A percentile compares a stretch with the other conserved stretches of the same genome.
phyloP scores from a whole-genome alignment of 2,329 filamentous ascomycete genomes.

The Coleophoma crateriformis region DNA sequence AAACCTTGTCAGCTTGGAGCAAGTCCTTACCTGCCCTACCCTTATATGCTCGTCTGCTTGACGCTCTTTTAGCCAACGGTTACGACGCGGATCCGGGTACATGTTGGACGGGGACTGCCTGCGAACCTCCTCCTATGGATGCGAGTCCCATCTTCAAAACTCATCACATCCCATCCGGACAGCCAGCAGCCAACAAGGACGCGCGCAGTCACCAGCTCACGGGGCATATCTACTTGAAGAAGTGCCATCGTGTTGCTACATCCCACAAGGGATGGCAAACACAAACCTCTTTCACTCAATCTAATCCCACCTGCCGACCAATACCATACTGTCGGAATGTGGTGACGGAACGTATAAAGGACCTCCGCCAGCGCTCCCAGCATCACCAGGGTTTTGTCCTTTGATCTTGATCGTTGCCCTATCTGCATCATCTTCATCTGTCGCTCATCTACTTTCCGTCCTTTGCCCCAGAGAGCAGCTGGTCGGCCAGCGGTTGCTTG shows the following conservation, averaged over 20 bases:
- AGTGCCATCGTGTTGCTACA: slow-evolving; percentile 14
- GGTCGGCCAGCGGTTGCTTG: no score
- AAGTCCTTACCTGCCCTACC: slow-evolving; percentile 16
- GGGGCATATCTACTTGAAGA: slow-evolving; percentile 10
- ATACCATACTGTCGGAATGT: slow-evolving; percentile 23
- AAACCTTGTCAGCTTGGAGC: slow-evolving; percentile 16
- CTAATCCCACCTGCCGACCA: slow-evolving; percentile 17
- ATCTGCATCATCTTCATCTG: neutral
- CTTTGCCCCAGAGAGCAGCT: no score
- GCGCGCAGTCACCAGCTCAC: slow-evolving; percentile 9
- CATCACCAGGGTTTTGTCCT: neutral
- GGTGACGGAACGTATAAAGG: slow-evolving; percentile 24
- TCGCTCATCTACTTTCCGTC: neutral
- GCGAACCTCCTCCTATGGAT: slow-evolving; percentile 14
- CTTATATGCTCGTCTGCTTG: slow-evolving; percentile 12
- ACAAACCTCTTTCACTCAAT: slow-evolving; percentile 15
- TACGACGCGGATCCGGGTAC: slow-evolving; percentile 13
- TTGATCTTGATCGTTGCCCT: neutral
- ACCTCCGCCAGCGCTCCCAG: slow-evolving; percentile 1
- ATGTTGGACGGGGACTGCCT: slow-evolving; percentile 15
- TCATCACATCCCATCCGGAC: slow-evolving; percentile 15
- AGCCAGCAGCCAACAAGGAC: slow-evolving; percentile 20
- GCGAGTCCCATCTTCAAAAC: slow-evolving; percentile 13
- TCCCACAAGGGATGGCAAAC: slow-evolving; percentile 22
- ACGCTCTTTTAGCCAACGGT: slow-evolving; percentile 8